phyloP scores from a whole-genome alignment of 2,329 filamentous ascomycete species.

The Botrytis pseudocinerea region DNA sequence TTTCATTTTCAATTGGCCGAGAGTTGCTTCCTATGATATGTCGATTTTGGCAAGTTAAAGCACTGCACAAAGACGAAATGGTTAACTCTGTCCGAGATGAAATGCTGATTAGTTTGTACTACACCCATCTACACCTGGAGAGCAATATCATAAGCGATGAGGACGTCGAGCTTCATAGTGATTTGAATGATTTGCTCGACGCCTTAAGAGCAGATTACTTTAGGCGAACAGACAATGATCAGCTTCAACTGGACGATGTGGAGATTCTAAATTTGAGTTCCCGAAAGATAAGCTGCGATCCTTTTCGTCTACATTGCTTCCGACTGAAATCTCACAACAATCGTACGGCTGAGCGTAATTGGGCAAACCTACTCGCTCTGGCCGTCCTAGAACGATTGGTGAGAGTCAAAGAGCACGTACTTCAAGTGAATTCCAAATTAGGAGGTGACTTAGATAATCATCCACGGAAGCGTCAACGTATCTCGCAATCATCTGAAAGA shows the following conservation, averaged over 20 bases:
- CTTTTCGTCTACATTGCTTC: slow-evolving; percentile 53
- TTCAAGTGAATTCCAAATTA: slow-evolving; percentile 14
- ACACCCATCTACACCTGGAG: slow-evolving; percentile 64
- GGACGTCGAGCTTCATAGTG: slow-evolving; percentile 41
- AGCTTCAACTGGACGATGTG: slow-evolving; percentile 78
- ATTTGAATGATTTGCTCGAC: slow-evolving; percentile 66
- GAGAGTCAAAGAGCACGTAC: slow-evolving; percentile 29
- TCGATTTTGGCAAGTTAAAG: slow-evolving; percentile 75
- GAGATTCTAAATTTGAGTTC: slow-evolving; percentile 45
- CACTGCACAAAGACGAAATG: slow-evolving; percentile 57
- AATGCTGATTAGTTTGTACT: slow-evolving; percentile 71
- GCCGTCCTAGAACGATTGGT: slow-evolving; percentile 53
- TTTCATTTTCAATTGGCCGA: slow-evolving; percentile 59
- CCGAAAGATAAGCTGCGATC: slow-evolving; percentile 19
- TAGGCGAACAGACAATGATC: slow-evolving; percentile 66
- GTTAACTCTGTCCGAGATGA: slow-evolving; percentile 68
- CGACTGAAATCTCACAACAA: slow-evolving; percentile 54
- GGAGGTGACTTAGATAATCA: slow-evolving; percentile 28
- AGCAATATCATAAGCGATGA: slow-evolving; percentile 50
- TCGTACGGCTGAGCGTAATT: slow-evolving; percentile 56
- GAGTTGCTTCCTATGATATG: slow-evolving; percentile 70
- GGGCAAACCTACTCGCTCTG: slow-evolving; percentile 60
- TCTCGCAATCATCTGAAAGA: slow-evolving; percentile 31
- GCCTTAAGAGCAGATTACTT: slow-evolving; percentile 77
- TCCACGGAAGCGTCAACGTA: slow-evolving; percentile 40